These are phyloP conservation scores for Cyberlindnera xylosilytica DNA, from an alignment of 805 yeast species.

Conservation along the genomic window DNA sequence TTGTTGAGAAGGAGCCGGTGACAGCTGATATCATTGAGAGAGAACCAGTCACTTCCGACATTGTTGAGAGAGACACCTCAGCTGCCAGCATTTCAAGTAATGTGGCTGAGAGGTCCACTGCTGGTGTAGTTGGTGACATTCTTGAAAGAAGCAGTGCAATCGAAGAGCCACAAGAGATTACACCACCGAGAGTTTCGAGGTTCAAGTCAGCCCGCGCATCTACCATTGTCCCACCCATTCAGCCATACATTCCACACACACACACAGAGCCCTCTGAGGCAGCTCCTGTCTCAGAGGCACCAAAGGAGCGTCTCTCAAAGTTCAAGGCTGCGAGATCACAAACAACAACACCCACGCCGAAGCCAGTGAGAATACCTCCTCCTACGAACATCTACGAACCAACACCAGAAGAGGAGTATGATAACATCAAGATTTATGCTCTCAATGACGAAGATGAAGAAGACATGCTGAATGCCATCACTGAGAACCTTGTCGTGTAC, in stretches of 20 bases:
- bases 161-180: too few relatives aligned
- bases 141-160: too few relatives aligned
- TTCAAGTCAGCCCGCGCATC: constrained; percentile 28
- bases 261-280: too few relatives aligned
- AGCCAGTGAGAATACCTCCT: constrained; percentile 1
- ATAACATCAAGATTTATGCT: constrained; percentile 16
- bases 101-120: too few relatives aligned
- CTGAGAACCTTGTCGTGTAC: constrained; percentile 21
- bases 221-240: too few relatives aligned
- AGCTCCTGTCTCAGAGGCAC: neutral
- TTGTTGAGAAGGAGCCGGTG: constrained; percentile 9
- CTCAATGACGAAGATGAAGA: constrained; percentile 24
- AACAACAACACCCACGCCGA: neutral
- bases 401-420: constrained; percentile 11
- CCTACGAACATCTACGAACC: constrained; percentile 8
- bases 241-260: too few relatives aligned
- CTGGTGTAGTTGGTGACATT: too few relatives aligned
- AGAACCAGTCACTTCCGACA: neutral
- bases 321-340: constrained; percentile 5
- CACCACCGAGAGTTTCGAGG: constrained; percentile 27
- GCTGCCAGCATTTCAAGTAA: neutral
- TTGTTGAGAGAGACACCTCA: constrained; percentile 7
- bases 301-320: constrained; percentile 5
- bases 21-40: constrained; percentile 1
- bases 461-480: constrained; percentile 19